These are phyloP conservation scores for Flaveria trinervia DNA, from an alignment of 129 eudicot genomes.

Conservation along the genomic window DNA sequence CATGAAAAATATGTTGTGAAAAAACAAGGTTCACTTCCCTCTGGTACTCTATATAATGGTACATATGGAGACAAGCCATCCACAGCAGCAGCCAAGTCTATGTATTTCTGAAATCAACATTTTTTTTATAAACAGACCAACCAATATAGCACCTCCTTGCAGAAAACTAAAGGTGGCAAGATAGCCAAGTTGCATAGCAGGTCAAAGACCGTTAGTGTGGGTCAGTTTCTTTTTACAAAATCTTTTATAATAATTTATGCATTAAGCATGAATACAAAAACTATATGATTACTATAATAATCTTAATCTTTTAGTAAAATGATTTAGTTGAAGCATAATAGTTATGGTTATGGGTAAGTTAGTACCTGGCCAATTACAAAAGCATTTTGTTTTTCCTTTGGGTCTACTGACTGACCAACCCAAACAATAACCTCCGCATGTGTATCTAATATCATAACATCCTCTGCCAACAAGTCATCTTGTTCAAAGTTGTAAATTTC, in stretches of 20 bases:
- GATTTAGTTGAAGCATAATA: slow-evolving; percentile 12
- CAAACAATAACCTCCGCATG: slow-evolving; percentile 93
- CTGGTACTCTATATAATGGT: slow-evolving; percentile 71
- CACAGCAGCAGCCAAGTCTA: slow-evolving; percentile 69
- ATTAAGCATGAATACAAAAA: neutral
- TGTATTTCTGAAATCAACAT: slow-evolving; percentile 64
- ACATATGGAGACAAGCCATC: slow-evolving; percentile 81
- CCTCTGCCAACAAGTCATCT: slow-evolving; percentile 94
- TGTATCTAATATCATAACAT: slow-evolving; percentile 85
- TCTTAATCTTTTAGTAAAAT: neutral
- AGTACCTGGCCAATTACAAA: slow-evolving; percentile 84
- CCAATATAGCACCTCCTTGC: neutral
- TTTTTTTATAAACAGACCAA: slow-evolving; percentile 2
- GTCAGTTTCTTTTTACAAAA: neutral
- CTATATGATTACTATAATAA: neutral
- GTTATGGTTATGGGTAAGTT: neutral
- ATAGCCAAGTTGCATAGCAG: neutral
- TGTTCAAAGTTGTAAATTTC: slow-evolving; percentile 90
- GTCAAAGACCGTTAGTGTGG: neutral
- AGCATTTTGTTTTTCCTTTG: slow-evolving; percentile 77
- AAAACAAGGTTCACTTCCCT: slow-evolving; percentile 94
- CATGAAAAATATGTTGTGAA: slow-evolving; percentile 90
- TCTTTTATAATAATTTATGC: neutral
- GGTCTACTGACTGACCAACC: slow-evolving; percentile 89
- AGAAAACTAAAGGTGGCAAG: slow-evolving; percentile 2